Conservation (phyloP, 1,284 basidiomycete genomes). For the Apiotrichum siamense region DNA sequence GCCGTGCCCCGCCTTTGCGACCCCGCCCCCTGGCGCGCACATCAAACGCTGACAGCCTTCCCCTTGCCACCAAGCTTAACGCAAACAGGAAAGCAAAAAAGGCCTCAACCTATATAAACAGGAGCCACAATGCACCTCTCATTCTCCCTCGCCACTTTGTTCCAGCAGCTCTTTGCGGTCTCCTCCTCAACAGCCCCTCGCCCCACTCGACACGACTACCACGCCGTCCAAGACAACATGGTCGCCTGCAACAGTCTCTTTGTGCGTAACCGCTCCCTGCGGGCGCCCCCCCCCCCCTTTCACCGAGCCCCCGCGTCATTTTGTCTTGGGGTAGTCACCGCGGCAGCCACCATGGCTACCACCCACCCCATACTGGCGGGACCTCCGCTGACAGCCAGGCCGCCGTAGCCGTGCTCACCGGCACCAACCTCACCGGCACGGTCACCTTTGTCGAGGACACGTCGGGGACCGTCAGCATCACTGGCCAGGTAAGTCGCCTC, state of each 20-base stretch:
- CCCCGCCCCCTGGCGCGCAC: too few species aligned
- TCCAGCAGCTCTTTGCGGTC: neutral
- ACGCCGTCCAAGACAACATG: conserved; percentile 2
- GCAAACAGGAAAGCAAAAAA: too few species aligned
- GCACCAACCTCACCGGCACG: conserved; percentile 7
- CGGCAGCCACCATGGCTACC: neutral
- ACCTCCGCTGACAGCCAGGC: conserved; percentile 4
- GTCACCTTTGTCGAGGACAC: conserved; percentile 9
- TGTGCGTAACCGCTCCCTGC: too few species aligned
- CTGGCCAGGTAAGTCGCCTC: conserved; percentile 12
- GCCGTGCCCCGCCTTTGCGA: too few species aligned
- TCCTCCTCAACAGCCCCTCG: neutral
- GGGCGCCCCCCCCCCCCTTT: too few species aligned
- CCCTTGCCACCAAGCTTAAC: too few species aligned
- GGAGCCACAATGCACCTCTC: too few species aligned
- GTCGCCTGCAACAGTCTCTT: conserved; percentile 1
- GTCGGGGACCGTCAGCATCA: conserved; percentile 1
- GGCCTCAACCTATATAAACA: too few species aligned
- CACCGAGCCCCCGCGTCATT: too few species aligned
- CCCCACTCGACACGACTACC: neutral
- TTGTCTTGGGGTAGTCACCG: too few species aligned
- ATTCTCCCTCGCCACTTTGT: too few species aligned
- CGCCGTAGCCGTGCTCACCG: conserved; percentile 7
- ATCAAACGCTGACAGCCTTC: too few species aligned
- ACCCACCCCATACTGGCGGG: neutral